These are phyloP conservation scores for Dimocarpus longan DNA, from an alignment of 345 rosid species.

Conservation along the genomic window DNA sequence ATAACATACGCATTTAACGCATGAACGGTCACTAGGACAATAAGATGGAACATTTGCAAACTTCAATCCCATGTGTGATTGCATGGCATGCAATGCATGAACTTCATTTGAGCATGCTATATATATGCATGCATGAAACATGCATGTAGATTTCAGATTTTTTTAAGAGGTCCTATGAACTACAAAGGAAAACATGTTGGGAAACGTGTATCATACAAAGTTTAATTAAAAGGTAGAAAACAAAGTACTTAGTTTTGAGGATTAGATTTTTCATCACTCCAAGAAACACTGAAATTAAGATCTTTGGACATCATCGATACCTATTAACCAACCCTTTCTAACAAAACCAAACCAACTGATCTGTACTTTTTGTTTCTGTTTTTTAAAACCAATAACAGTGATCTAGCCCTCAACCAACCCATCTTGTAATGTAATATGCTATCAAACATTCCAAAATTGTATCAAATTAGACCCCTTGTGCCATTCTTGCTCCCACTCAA, in stretches of 20 bases:
- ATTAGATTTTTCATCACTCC: constrained; percentile 47
- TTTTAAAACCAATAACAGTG: constrained; percentile 18
- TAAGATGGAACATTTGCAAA: not conserved
- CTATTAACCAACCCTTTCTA: constrained; percentile 21
- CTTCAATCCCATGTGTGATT: not conserved
- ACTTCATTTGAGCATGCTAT: constrained; percentile 1
- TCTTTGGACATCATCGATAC: constrained; percentile 34
- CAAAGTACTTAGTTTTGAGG: constrained; percentile 15
- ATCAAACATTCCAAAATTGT: constrained; percentile 37
- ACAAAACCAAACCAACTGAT: constrained; percentile 19
- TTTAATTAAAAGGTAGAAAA: constrained; percentile 24
- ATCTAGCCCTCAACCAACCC: not conserved
- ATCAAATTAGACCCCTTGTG: constrained; percentile 21
- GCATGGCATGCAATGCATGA: constrained; percentile 3
- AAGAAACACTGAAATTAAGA: constrained; percentile 65
- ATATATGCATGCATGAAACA: constrained; percentile 4
- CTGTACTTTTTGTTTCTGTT: constrained; percentile 4
- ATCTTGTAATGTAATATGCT: constrained; percentile 13
- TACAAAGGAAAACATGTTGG: constrained; percentile 31
- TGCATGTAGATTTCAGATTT: not conserved
- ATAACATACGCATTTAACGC: not conserved
- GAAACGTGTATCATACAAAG: constrained; percentile 27
- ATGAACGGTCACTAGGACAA: not conserved
- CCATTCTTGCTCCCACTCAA: constrained; percentile 26
- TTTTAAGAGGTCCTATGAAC: constrained; percentile 27